Conservation (phyloP, 225 moss, liverwort and hornwort species). For the Lunularia cruciata region DNA sequence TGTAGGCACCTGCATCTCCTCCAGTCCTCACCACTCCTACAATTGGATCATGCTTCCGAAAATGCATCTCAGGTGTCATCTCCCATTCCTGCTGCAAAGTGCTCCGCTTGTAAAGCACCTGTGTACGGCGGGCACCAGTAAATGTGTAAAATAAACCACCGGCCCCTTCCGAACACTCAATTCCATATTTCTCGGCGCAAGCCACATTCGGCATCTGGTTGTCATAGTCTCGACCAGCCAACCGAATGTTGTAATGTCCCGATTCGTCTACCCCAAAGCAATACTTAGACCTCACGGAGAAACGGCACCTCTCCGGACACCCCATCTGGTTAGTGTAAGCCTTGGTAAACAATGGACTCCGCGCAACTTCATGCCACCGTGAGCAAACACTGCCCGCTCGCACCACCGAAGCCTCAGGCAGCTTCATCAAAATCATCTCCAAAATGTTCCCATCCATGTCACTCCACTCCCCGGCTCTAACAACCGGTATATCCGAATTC, state of each 20-base stretch:
- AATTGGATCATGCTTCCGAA: conserved; percentile 28
- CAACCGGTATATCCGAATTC: neutral
- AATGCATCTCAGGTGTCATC: conserved; percentile 20
- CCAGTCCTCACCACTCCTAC: conserved; percentile 20
- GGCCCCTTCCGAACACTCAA: conserved; percentile 6
- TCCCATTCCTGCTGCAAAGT: conserved; percentile 29
- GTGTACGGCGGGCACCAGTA: conserved; percentile 4
- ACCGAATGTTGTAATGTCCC: neutral
- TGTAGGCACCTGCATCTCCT: neutral
- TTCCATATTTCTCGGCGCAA: neutral
- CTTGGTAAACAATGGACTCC: conserved; percentile 11
- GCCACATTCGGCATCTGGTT: conserved; percentile 5
- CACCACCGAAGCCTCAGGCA: conserved; percentile 30
- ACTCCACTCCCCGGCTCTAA: conserved; percentile 2
- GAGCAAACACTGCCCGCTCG: conserved; percentile 30
- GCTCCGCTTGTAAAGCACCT: conserved; percentile 31
- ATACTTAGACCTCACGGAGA: neutral
- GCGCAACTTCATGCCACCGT: conserved; percentile 25
- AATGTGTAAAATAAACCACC: conserved; percentile 27
- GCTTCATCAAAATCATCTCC: conserved; percentile 26
- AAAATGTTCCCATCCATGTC: conserved; percentile 17
- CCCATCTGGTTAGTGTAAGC: conserved; percentile 13
- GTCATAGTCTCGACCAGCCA: neutral
- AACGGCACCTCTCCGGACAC: neutral
- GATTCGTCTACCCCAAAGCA: conserved; percentile 1